Conservation (phyloP, 2,329 filamentous ascomycete species). For the Cordyceps cicadae region DNA sequence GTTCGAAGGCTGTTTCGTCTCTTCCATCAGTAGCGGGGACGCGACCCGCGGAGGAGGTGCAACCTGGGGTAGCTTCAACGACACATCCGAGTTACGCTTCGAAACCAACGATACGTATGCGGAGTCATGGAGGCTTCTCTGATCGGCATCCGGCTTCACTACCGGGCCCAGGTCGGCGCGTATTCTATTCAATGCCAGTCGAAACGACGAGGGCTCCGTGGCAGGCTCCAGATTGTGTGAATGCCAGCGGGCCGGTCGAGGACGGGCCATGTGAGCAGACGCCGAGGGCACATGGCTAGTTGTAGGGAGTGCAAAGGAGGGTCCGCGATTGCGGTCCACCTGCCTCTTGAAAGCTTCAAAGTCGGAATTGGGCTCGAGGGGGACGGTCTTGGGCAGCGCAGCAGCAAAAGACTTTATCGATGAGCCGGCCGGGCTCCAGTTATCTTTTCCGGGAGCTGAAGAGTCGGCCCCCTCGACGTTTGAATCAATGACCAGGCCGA, state of each 20-base stretch:
- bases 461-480: slow-evolving; percentile 55
- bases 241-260: slow-evolving; percentile 38
- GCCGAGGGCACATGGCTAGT: slow-evolving; percentile 27
- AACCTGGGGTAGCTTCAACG: slow-evolving; percentile 32
- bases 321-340: slow-evolving; percentile 54
- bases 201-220: slow-evolving; percentile 1
- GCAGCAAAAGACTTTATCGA: slow-evolving; percentile 63
- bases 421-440: slow-evolving; percentile 67
- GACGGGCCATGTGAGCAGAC: slow-evolving; percentile 26
- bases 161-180: slow-evolving; percentile 1
- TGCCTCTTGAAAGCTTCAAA: slow-evolving; percentile 72
- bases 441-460: slow-evolving; percentile 54
- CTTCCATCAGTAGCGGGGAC: slow-evolving; percentile 26
- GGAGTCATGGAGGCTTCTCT: slow-evolving; percentile 41
- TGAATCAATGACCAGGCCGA: slow-evolving; percentile 63
- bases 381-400: slow-evolving; percentile 58
- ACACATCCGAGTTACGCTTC: slow-evolving; percentile 44
- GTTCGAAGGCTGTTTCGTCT: slow-evolving; percentile 9
- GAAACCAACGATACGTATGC: slow-evolving; percentile 47
- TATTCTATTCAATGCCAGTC: slow-evolving; percentile 6
- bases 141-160: slow-evolving; percentile 24
- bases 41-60: slow-evolving; percentile 37
- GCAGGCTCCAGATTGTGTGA: slow-evolving; percentile 29
- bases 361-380: slow-evolving; percentile 70
- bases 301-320: slow-evolving; percentile 39